Base-by-base conservation (phyloP, 768 basidiomycete genomes). In the Phlebiopsis flavidoalba region DNA sequence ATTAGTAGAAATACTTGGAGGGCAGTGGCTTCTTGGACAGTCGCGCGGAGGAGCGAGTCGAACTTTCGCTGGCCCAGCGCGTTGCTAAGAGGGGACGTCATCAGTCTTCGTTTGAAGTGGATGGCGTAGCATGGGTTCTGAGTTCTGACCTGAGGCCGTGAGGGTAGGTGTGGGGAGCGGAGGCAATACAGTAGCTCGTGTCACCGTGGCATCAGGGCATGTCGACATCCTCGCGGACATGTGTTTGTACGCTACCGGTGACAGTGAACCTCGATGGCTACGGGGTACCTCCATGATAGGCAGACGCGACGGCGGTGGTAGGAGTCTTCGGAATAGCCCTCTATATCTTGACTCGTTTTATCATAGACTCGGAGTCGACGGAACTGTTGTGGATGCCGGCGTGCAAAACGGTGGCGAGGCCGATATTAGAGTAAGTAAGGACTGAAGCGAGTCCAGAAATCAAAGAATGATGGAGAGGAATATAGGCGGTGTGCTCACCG, bases 361-460 rank as follows among this genome's bases (percentile, higher is more conserved):
- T 7, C 33, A 40, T 57, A n/a, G 24, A 21, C 21, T 36, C 48
- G 8, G 33, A 8, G n/a, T 19, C 22, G 21, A 53, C 36, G 45
- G 33, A 35, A 3, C 19, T 24, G 22, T 17, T 6, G 19, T 43
- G 35, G n/a, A 37, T 52, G 40, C 33, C 55, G 61, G 17, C 57
- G 62, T 24, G 59, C 60, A 6, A n/a, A n/a, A 53, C 65, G 5
- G 64, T 47, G 26, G 50, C 36, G 35, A 84, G 77, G 50, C 77
- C 76, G n/a, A 58, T 60, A 7, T 74, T 68, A n/a, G n/a, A n/a
- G 58, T 84, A 84, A 19, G 73, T 22, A n/a, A 77, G 31, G 46
- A 83, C 83, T 83, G 48, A 40, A 50, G 56, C 51, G 11, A 53
- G 11, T 11, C 62, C 10, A 53, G 33, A 56, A 33, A 45, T n/a